Percentiles rank a stretch among this genome's conserved stretches.
Evolutionary conservation across 2,329 filamentous ascomycete genomes (phyloP).

Genomic region (Colletotrichum chlorophyti): DNA sequence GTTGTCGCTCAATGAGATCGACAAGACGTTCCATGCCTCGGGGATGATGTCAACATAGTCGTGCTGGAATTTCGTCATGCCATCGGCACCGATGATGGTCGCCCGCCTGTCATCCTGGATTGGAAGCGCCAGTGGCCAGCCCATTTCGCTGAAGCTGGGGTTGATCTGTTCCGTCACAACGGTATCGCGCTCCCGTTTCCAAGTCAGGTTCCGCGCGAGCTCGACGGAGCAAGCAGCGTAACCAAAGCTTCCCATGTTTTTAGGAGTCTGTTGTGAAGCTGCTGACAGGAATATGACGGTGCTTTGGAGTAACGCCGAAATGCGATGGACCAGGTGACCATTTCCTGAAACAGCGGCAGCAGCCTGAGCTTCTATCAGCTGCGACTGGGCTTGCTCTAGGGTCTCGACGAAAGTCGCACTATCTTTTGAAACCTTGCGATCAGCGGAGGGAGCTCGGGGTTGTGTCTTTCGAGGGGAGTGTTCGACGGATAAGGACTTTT

Average conservation of each 20-base stretch:
- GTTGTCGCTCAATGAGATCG: slow-evolving; percentile 82
- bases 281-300: slow-evolving; percentile 72
- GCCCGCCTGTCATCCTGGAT: slow-evolving; percentile 40
- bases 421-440: slow-evolving; percentile 37
- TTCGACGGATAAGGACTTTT: slow-evolving; percentile 40
- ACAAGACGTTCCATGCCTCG: slow-evolving; percentile 82
- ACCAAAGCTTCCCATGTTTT: slow-evolving; percentile 55
- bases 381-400: slow-evolving; percentile 70
- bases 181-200: slow-evolving; percentile 67
- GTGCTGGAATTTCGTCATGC: slow-evolving; percentile 72
- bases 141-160: slow-evolving; percentile 43
- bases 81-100: slow-evolving; percentile 55
- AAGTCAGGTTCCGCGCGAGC: slow-evolving; percentile 72
- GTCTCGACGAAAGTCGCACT: slow-evolving; percentile 58
- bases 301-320: slow-evolving; percentile 69
- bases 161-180: slow-evolving; percentile 30
- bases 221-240: slow-evolving; percentile 72
- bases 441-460: slow-evolving; percentile 12
- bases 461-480: slow-evolving; percentile 44
- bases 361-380: slow-evolving; percentile 68
- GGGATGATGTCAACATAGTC: slow-evolving; percentile 90
- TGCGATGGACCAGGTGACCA: slow-evolving; percentile 66
- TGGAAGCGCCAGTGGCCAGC: slow-evolving; percentile 32
- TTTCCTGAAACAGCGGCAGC: slow-evolving; percentile 60
- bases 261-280: slow-evolving; percentile 55